Evolutionary conservation across 441 rosid genomes (phyloP).

Genomic region (Erodium trifolium): DNA sequence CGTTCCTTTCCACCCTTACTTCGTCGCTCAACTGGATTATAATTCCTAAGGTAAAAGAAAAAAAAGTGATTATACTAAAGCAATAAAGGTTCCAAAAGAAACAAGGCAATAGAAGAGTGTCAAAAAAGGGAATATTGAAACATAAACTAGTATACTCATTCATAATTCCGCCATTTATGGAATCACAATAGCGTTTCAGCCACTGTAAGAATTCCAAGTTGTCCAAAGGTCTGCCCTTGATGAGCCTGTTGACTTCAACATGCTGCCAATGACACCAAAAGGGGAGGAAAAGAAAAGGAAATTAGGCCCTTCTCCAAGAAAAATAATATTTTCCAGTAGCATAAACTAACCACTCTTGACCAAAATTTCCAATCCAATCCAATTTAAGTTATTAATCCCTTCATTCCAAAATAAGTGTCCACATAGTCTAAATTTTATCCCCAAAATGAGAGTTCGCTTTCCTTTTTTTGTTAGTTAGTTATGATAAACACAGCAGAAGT

Average conservation of each 20-base stretch:
- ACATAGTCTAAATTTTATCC: too few relatives aligned
- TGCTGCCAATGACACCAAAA: conserved; percentile 45
- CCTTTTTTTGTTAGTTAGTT: background rate
- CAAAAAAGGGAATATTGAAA: background rate
- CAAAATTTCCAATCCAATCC: background rate
- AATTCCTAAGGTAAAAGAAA: conserved; percentile 48
- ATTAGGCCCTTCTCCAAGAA: conserved; percentile 5
- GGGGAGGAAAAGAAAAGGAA: background rate
- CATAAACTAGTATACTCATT: conserved; percentile 51
- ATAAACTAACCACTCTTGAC: background rate
- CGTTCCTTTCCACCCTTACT: conserved; percentile 61
- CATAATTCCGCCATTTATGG: conserved; percentile 93
- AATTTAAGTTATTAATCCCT: background rate
- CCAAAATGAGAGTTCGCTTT: background rate
- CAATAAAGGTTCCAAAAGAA: background rate
- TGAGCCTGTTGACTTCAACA: conserved; percentile 82
- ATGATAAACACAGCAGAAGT: too few relatives aligned
- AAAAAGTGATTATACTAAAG: background rate
- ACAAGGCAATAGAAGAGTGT: background rate
- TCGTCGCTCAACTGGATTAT: conserved; percentile 88
- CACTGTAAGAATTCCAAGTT: conserved; percentile 97
- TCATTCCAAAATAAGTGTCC: background rate
- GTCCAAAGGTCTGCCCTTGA: conserved; percentile 91
- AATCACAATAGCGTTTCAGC: conserved; percentile 95
- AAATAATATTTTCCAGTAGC: background rate